Base-by-base conservation (phyloP, 257 asterid species). In the Phtheirospermum japonicum region DNA sequence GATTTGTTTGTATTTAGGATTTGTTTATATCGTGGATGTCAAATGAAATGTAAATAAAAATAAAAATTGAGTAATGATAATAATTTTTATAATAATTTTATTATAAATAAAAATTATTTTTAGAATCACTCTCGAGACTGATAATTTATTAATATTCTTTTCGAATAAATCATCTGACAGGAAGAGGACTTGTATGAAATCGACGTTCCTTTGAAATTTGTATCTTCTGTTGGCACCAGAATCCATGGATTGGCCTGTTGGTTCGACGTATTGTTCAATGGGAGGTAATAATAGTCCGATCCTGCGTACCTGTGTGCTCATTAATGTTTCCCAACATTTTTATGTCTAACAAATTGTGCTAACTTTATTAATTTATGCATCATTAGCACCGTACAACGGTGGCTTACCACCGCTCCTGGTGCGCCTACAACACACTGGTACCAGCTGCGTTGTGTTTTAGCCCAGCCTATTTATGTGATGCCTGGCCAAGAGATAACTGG, bases 361-460 rank as follows among this genome's bases (percentile, higher is more conserved):
- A 46, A 68, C 61, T 39, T 6, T 59, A 10, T 59, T 30, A 0
- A 57, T 48, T 57, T 64, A 40, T 54, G 26, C 50, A 58, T 49
- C 49, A n/a, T 57, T 70, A 93, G 99, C 83, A 74, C 88, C 14
- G 96, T 93, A 31, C 96, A 79, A 71, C 80, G 99, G 78, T 93
- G 97, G 97, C 88, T 93, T 64, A 87, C 84, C 68, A 93, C 99
- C 62, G 95, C 95, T 70, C 99, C 99, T 40, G 97, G 99, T 33
- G 89, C 96, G 11, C 95, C 92, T 32, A 93, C 97, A 33, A 93
- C 99, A 3, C 99, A 93, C 68, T 93, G 99, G 99, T 93, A 93
- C 76, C 99, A 93, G 75, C 86, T 93, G 54, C 94, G 99, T 12
- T 93, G 99, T 70, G 97, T 93, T 61, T 76, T 93, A 30, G 48